phyloP scores from a whole-genome alignment of 1,139 yeast species.

The Kluyveromyces sp. region DNA sequence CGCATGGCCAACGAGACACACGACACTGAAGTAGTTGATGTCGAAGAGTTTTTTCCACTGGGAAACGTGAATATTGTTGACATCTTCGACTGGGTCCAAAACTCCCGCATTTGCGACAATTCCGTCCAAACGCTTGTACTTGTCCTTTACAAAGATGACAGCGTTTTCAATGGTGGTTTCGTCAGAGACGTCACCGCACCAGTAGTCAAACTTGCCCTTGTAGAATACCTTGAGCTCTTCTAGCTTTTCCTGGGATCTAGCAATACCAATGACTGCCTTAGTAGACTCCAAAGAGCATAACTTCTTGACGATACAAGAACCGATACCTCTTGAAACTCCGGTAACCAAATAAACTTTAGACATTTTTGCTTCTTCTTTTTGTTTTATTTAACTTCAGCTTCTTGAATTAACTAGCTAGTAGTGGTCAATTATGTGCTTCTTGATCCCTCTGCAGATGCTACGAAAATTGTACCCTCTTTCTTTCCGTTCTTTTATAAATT shows the following conservation, averaged over 20 bases:
- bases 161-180: conserved; percentile 36
- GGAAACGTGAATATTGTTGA: conserved; percentile 36
- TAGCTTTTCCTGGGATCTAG: conserved; percentile 51
- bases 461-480: too few species aligned
- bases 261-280: conserved; percentile 65
- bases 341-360: conserved; percentile 47
- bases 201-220: conserved; percentile 46
- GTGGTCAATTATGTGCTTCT: too few species aligned
- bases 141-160: conserved; percentile 40
- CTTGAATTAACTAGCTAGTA: too few species aligned
- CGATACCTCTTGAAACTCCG: conserved; percentile 79
- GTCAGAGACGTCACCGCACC: conserved; percentile 64
- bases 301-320: conserved; percentile 55
- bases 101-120: conserved; percentile 84
- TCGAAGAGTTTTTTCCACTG: conserved; percentile 65
- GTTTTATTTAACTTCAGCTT: too few species aligned
- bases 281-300: conserved; percentile 35
- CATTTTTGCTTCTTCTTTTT: conserved; percentile 1
- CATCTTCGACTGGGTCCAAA: conserved; percentile 60
- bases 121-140: conserved; percentile 51
- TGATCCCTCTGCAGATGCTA: too few species aligned
- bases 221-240: conserved; percentile 37
- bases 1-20: conserved; percentile 40
- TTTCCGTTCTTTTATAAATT: too few species aligned
- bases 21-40: conserved; percentile 71